These are phyloP conservation scores for Hypomontagnella submonticulosa DNA, from an alignment of 495 filamentous ascomycete genomes.

Conservation along the genomic window DNA sequence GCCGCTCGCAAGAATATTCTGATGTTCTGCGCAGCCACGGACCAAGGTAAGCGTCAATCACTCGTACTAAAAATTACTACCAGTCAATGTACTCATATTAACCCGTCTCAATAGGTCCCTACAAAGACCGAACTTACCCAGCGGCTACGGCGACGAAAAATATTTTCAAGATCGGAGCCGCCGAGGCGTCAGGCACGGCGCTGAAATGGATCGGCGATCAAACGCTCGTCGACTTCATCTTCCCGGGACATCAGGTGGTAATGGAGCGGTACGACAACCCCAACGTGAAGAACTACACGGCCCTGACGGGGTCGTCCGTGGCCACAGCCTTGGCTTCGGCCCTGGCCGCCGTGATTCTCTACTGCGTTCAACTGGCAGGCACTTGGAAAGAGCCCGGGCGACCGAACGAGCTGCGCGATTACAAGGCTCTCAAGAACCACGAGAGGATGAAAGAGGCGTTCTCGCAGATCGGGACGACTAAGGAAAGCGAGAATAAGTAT, in stretches of 20 bases:
- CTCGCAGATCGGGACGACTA: slow-evolving; percentile 29
- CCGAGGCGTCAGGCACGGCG: slow-evolving; percentile 17
- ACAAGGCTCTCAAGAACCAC: slow-evolving; percentile 40
- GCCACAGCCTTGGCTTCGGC: slow-evolving; percentile 47
- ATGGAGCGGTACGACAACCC: slow-evolving; percentile 22
- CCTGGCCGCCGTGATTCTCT: slow-evolving; percentile 44
- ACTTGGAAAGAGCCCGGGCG: slow-evolving; percentile 3
- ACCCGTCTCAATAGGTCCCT: background rate
- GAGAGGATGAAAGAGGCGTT: slow-evolving; percentile 46
- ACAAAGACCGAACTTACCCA: slow-evolving; percentile 18
- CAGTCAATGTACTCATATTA: too few relatives aligned
- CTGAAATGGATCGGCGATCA: slow-evolving; percentile 23
- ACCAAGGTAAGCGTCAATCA: slow-evolving; percentile 15
- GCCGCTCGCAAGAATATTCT: slow-evolving; percentile 25
- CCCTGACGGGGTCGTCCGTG: slow-evolving; percentile 36
- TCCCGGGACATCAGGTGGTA: slow-evolving; percentile 37
- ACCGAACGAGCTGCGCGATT: slow-evolving; percentile 26
- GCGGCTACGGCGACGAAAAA: slow-evolving; percentile 21
- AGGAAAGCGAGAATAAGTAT: slow-evolving; percentile 43
- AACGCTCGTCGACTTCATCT: slow-evolving; percentile 39
- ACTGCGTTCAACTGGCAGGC: slow-evolving; percentile 39
- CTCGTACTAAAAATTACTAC: too few relatives aligned
- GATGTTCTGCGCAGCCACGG: slow-evolving; percentile 25
- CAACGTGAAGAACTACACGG: background rate
- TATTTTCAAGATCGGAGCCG: slow-evolving; percentile 20